Conservation (phyloP, 106 monocot genomes). For the Posidonia australis region DNA sequence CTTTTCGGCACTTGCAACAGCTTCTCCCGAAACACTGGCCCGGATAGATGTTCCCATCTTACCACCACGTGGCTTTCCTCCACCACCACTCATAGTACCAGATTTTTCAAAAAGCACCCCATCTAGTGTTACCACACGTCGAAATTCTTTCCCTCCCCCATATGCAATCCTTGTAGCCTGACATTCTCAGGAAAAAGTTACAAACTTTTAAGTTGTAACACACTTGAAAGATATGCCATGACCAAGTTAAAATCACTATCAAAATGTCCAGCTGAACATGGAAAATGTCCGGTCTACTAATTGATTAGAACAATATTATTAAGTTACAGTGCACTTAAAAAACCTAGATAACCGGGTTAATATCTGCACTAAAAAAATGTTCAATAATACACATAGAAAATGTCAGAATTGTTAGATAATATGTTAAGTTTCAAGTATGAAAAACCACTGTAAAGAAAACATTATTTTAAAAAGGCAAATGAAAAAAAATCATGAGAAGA, state of each 20-base stretch:
- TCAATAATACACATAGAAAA: too few relatives aligned
- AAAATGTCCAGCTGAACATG: too few relatives aligned
- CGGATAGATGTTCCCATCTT: conserved; percentile 91
- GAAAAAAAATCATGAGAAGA: too few relatives aligned
- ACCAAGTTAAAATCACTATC: neutral
- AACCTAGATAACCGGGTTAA: too few relatives aligned
- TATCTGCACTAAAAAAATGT: too few relatives aligned
- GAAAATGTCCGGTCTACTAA: too few relatives aligned
- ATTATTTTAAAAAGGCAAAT: too few relatives aligned
- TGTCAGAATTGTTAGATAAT: too few relatives aligned
- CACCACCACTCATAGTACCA: conserved; percentile 98
- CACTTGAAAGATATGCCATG: neutral
- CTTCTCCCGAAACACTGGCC: conserved; percentile 71
- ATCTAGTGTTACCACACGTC: conserved; percentile 79
- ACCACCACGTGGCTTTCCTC: conserved; percentile 76
- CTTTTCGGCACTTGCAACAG: conserved; percentile 52
- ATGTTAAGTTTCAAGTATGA: too few relatives aligned
- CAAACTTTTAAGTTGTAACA: neutral
- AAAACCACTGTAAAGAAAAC: too few relatives aligned
- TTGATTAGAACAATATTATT: too few relatives aligned
- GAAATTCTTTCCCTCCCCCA: conserved; percentile 52
- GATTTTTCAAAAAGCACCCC: conserved; percentile 88
- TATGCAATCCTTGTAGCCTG: conserved; percentile 90
- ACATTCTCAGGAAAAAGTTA: neutral
- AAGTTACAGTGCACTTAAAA: too few relatives aligned